Conservation (phyloP, 768 basidiomycete species). For the Suillus decipiens region DNA sequence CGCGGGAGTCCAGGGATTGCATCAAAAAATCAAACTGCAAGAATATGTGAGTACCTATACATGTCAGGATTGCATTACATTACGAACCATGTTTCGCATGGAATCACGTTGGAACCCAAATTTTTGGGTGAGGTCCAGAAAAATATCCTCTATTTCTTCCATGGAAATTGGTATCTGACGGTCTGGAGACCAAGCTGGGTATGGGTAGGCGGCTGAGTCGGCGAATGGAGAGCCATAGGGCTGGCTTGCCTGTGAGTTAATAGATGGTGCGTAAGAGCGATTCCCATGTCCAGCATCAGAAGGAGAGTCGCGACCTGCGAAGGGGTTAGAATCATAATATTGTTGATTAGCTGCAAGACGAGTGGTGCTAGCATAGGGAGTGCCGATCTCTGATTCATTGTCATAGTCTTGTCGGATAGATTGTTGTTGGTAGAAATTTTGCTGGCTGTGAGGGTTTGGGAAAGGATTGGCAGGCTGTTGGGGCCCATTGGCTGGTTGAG, state of each 20-base stretch:
- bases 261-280: constrained; percentile 56
- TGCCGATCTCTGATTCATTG: constrained; percentile 51
- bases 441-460: constrained; percentile 24
- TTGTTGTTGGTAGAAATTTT: constrained; percentile 24
- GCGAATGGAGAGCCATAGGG: constrained; percentile 60
- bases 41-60: neutral
- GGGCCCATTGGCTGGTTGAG: constrained; percentile 43
- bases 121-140: constrained; percentile 97
- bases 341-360: constrained; percentile 50
- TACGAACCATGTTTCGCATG: constrained; percentile 88
- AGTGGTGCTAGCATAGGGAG: constrained; percentile 61
- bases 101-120: constrained; percentile 98
- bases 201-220: constrained; percentile 67
- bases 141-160: constrained; percentile 98
- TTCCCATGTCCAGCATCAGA: constrained; percentile 34
- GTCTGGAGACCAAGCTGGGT: constrained; percentile 94
- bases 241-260: constrained; percentile 61
- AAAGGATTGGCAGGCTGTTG: constrained; percentile 32
- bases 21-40: constrained; percentile 93
- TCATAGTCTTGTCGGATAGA: constrained; percentile 42
- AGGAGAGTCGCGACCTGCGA: constrained; percentile 23
- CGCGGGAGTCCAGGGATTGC: constrained; percentile 95
- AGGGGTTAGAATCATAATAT: constrained; percentile 29
- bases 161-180: constrained; percentile 94
- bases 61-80: neutral